Conservation (phyloP, 2,329 filamentous ascomycete species). For the Lasiodiplodia hormozganensis region DNA sequence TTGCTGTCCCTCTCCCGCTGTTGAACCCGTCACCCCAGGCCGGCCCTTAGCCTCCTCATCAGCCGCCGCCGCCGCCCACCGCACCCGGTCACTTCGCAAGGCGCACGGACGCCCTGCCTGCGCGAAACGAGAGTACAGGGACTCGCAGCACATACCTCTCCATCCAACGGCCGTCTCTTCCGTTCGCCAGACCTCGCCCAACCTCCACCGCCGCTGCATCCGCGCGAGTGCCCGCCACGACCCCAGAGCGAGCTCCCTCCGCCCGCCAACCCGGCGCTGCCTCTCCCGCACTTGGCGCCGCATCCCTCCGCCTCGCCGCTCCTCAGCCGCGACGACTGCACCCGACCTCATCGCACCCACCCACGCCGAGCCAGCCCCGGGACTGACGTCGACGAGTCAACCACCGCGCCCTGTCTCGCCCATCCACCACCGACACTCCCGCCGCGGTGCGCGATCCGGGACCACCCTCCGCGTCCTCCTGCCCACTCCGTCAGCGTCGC, state of each 20-base stretch:
- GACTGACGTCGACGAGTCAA: constrained; percentile 1
- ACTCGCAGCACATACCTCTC: constrained; percentile 29
- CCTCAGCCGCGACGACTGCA: constrained; percentile 23
- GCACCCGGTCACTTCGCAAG: constrained; percentile 30
- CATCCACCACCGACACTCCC: neutral
- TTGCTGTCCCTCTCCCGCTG: constrained; percentile 3
- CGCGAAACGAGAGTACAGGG: constrained; percentile 29
- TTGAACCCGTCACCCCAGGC: constrained; percentile 5
- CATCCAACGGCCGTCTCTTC: constrained; percentile 21
- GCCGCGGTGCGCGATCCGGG: constrained; percentile 18
- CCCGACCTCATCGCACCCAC: constrained; percentile 18
- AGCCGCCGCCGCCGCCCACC: constrained; percentile 22
- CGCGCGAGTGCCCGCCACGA: constrained; percentile 11
- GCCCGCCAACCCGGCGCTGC: constrained; percentile 17
- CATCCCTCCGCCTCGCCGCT: constrained; percentile 29
- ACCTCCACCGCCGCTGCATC: constrained; percentile 12
- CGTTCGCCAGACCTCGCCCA: constrained; percentile 1
- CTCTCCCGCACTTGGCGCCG: constrained; percentile 27
- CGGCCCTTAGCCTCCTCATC: constrained; percentile 3
- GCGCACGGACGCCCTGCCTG: constrained; percentile 31
- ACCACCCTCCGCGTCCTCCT: constrained; percentile 9
- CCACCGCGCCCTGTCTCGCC: neutral
- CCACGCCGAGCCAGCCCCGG: constrained; percentile 18
- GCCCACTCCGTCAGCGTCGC: constrained; percentile 25
- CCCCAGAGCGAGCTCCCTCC: constrained; percentile 12